Evolutionary conservation across 495 filamentous ascomycete species (phyloP).

Genomic region (Jackrogersella multiformis): DNA sequence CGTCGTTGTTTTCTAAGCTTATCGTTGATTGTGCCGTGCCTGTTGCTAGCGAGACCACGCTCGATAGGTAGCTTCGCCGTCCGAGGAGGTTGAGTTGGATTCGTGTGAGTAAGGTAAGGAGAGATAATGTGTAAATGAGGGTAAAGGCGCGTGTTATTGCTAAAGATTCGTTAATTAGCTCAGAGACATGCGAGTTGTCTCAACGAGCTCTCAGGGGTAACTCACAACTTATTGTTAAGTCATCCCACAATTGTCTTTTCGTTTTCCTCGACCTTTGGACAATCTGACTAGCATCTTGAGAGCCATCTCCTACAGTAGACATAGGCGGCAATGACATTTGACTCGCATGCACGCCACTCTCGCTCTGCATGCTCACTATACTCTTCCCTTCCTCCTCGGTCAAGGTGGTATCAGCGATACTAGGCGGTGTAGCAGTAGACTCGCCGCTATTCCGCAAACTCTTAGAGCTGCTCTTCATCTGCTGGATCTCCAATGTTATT

Average conservation of each 20-base stretch:
- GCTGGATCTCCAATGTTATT: constrained; percentile 88
- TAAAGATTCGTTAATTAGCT: constrained; percentile 54
- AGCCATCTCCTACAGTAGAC: constrained; percentile 41
- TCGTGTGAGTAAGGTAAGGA: constrained; percentile 90
- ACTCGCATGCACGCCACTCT: constrained; percentile 81
- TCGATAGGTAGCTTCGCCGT: constrained; percentile 91
- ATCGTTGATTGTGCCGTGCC: constrained; percentile 72
- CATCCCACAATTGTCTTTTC: constrained; percentile 95
- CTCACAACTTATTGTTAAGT: constrained; percentile 94
- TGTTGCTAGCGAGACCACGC: constrained; percentile 85
- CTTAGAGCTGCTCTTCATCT: constrained; percentile 84
- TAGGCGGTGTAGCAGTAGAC: constrained; percentile 71
- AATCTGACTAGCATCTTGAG: constrained; percentile 50
- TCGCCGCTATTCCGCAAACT: constrained; percentile 71
- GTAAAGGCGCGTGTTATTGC: constrained; percentile 92
- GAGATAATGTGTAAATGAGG: constrained; percentile 86
- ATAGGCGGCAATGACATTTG: constrained; percentile 66
- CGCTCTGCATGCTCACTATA: constrained; percentile 76
- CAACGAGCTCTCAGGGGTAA: not conserved
- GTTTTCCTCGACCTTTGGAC: constrained; percentile 71
- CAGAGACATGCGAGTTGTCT: not conserved
- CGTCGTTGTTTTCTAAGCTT: constrained; percentile 87
- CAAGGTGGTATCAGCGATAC: constrained; percentile 63
- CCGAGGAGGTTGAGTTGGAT: constrained; percentile 98
- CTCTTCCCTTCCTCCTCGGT: constrained; percentile 85